These are phyloP conservation scores for Lasiodiplodia sp. DNA, from an alignment of 2,329 filamentous ascomycete genomes.

Conservation along the genomic window DNA sequence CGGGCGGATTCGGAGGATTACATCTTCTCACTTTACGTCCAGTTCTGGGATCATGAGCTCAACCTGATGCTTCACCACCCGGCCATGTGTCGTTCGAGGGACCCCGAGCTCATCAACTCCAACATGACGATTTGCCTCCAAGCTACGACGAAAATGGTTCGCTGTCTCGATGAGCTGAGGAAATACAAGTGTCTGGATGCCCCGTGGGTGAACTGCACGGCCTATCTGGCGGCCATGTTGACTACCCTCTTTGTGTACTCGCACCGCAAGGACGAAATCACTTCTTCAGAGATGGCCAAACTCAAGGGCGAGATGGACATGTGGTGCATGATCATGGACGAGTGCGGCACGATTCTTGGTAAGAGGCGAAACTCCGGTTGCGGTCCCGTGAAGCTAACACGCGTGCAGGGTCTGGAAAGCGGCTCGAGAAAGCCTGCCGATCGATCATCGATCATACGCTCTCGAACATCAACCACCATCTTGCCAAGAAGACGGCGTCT, in stretches of 20 bases:
- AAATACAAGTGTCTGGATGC: conserved; percentile 75
- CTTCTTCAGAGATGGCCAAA: conserved; percentile 63
- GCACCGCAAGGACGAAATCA: conserved; percentile 69
- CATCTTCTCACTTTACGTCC: conserved; percentile 58
- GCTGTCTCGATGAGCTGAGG: conserved; percentile 65
- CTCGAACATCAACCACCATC: conserved; percentile 54
- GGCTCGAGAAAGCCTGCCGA: conserved; percentile 57
- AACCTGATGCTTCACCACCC: conserved; percentile 62
- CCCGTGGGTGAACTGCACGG: conserved; percentile 77
- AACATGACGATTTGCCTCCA: conserved; percentile 68
- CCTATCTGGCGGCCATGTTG: conserved; percentile 77
- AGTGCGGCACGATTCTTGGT: conserved; percentile 73
- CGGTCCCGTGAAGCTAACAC: conserved; percentile 9
- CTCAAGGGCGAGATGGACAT: conserved; percentile 72
- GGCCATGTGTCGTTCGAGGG: conserved; percentile 57
- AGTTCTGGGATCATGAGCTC: conserved; percentile 58
- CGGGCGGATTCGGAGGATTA: conserved; percentile 55
- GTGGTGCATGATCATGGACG: conserved; percentile 73
- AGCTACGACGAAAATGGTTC: conserved; percentile 69
- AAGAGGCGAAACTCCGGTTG: conserved; percentile 41
- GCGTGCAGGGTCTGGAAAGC: conserved; percentile 54
- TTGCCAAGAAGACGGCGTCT: conserved; percentile 53
- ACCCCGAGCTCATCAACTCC: conserved; percentile 67
- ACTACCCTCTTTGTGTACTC: conserved; percentile 74
- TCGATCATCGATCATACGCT: conserved; percentile 59